Percentiles rank a stretch among this genome's conserved stretches.
These are phyloP conservation scores for Hypericum androsaemum DNA, from an alignment of 345 rosid genomes.

Conservation along the genomic window DNA sequence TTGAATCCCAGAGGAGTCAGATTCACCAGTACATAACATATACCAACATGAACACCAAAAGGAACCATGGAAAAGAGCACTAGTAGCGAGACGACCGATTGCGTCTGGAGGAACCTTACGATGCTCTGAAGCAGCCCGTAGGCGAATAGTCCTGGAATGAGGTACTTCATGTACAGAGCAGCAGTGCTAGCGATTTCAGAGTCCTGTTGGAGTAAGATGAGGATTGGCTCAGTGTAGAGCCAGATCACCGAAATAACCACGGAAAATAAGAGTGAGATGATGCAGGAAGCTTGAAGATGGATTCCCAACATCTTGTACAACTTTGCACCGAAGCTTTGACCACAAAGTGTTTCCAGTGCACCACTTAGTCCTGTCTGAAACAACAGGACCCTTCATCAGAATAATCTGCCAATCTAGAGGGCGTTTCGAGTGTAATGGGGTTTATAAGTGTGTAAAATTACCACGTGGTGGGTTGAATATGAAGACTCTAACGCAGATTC, in stretches of 20 bases:
- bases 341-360: slow-evolving; percentile 79
- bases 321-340: slow-evolving; percentile 78
- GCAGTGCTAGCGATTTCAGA: slow-evolving; percentile 40
- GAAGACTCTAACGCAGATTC: too few relatives aligned
- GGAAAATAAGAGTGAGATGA: slow-evolving; percentile 40
- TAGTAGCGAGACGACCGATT: slow-evolving; percentile 40
- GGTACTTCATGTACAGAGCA: slow-evolving; percentile 45
- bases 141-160: slow-evolving; percentile 59
- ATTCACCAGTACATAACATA: slow-evolving; percentile 34
- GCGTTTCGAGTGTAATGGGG: too few relatives aligned
- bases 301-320: slow-evolving; percentile 52
- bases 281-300: slow-evolving; percentile 66
- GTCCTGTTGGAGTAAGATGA: slow-evolving; percentile 49
- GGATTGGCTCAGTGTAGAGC: slow-evolving; percentile 44
- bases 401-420: too few relatives aligned
- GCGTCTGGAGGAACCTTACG: slow-evolving; percentile 72
- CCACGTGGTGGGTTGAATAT: too few relatives aligned
- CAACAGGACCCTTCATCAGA: too few relatives aligned
- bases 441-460: too few relatives aligned
- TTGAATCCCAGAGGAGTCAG: slow-evolving; percentile 37
- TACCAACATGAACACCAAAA: slow-evolving; percentile 34
- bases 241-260: slow-evolving; percentile 46
- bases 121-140: slow-evolving; percentile 56
- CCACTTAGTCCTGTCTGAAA: slow-evolving; percentile 62
- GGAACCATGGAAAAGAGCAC: slow-evolving; percentile 40